Base-by-base conservation (phyloP, 192 early-diverging fungal genomes). In the Umbelopsis ramanniana region DNA sequence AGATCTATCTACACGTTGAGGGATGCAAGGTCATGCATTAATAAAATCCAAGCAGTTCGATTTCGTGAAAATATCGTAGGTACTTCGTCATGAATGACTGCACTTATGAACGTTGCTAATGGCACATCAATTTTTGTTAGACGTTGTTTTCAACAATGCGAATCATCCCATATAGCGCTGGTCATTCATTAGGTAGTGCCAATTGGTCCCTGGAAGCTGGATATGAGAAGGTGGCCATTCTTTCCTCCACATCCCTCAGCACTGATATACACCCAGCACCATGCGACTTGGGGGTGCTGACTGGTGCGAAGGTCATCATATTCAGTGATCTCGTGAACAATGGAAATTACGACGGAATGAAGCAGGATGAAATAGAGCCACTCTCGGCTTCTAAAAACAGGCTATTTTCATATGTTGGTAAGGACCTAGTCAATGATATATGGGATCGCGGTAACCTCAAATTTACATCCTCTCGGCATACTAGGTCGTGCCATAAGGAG, bases 131-230 rank as follows among this genome's bases (percentile, higher is more conserved):
- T 43, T 68, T 21, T n/a, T 7, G n/a, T 26, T 35, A 70, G 47
- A 19, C 48, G 22, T 24, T 77, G 26, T 72, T 74, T 37, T 70
- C 70, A 21, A 69, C 69, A 3, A 48, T 77, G 19, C 50, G 46
- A 45, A 63, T 89, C 11, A 87, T 84, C 19, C 84, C 91, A 4
- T 82, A 90, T 72, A 93, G 93, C 72, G 89, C 90, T 6, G 93
- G 91, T 9, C 89, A 91, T 76, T 88, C 85, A 57, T 83, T 94
- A 47, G 93, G 91, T 8, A 84, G 88, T 21, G 85, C 89, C 3
- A 93, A 93, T 75, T 94, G 91, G 93, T 77, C 85, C 5, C 80
- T 94, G 21, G 88, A 90, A 75, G 86, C 84, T 76, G 89, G 81
- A 22, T 78, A 78, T 52, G 83, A 89, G 72, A 83, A 83, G 66